A percentile compares a stretch with the other conserved stretches of the same genome.
Conservation (phyloP, 345 rosid genomes). For the Erucastrum elatum region DNA sequence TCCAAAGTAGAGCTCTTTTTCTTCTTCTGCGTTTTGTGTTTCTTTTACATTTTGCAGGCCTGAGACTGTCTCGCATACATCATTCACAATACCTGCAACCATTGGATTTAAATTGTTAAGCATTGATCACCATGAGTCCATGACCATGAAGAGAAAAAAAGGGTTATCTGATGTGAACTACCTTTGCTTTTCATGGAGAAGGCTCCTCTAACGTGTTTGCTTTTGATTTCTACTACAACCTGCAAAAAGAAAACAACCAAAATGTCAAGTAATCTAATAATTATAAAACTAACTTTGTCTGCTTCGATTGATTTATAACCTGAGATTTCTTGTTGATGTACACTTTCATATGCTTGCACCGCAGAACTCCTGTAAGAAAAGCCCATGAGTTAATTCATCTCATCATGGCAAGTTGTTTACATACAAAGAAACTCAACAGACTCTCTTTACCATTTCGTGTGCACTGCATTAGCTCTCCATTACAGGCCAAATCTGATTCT, state of each 20-base stretch:
- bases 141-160: neutral
- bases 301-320: too few relatives aligned
- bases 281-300: neutral
- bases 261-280: neutral
- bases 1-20: slow-evolving; percentile 60
- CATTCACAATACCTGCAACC: slow-evolving; percentile 65
- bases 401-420: neutral
- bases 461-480: slow-evolving; percentile 72
- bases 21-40: slow-evolving; percentile 63
- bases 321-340: slow-evolving; percentile 79
- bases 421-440: neutral
- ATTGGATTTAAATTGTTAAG: slow-evolving; percentile 3
- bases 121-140: neutral
- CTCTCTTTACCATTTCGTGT: slow-evolving; percentile 63
- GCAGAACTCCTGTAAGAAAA: slow-evolving; percentile 54
- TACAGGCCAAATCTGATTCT: slow-evolving; percentile 51
- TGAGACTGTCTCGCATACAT: slow-evolving; percentile 62
- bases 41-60: slow-evolving; percentile 62
- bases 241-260: slow-evolving; percentile 25
- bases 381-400: slow-evolving; percentile 10
- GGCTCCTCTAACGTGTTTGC: slow-evolving; percentile 91
- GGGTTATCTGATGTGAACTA: neutral
- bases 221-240: slow-evolving; percentile 75
- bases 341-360: slow-evolving; percentile 60
- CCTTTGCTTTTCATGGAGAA: slow-evolving; percentile 84